Percentiles rank a stretch among this genome's conserved stretches.
Conservation (phyloP, 2,329 filamentous ascomycete genomes). For the Sclerotinia spermophila region DNA sequence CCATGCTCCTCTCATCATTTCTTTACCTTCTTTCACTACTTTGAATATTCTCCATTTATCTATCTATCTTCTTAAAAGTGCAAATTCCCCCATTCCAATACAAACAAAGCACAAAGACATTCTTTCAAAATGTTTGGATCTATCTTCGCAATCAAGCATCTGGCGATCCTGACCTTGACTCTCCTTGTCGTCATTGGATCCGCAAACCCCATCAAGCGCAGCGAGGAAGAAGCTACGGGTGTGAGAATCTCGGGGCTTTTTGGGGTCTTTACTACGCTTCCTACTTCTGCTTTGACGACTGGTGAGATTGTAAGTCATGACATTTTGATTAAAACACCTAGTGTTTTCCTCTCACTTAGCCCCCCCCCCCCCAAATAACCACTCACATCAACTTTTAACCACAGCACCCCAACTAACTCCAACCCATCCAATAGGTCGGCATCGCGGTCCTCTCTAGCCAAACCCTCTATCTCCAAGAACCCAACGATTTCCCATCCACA, state of each 20-base stretch:
- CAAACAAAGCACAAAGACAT: background rate
- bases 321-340: too few relatives aligned
- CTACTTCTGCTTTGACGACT: background rate
- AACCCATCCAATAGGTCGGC: background rate
- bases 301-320: background rate
- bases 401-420: background rate
- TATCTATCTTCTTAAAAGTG: background rate
- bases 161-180: background rate
- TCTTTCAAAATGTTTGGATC: background rate
- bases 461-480: conserved; percentile 9
- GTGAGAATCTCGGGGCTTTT: background rate
- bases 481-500: background rate
- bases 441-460: background rate
- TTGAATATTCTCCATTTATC: background rate
- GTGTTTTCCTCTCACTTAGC: too few relatives aligned
- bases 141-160: background rate
- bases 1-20: too few relatives aligned
- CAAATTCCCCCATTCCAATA: background rate
- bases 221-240: background rate
- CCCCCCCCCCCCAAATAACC: too few relatives aligned
- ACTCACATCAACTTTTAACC: too few relatives aligned
- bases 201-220: background rate
- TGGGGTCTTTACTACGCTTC: background rate
- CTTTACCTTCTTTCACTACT: background rate
- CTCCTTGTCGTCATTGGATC: background rate